A percentile compares a stretch with the other conserved stretches of the same genome.
These are phyloP conservation scores for Globisporangium paddicum DNA, from an alignment of 352 stramenopile genomes.

Conservation along the genomic window DNA sequence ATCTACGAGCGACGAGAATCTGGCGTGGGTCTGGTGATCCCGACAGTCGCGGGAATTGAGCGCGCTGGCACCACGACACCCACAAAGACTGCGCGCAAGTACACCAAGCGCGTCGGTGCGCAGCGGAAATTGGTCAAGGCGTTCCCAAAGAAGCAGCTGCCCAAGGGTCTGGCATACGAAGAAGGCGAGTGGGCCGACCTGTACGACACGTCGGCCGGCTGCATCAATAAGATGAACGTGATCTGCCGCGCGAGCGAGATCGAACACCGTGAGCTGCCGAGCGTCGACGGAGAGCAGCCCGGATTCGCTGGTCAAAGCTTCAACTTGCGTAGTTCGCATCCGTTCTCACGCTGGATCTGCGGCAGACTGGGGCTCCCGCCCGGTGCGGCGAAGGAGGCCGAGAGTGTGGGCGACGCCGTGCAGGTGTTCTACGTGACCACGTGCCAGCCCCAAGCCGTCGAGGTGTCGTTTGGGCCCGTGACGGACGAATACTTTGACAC, in stretches of 20 bases:
- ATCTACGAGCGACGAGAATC: conserved; percentile 81
- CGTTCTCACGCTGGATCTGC: conserved; percentile 86
- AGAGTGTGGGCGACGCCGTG: conserved; percentile 90
- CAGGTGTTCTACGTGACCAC: conserved; percentile 94
- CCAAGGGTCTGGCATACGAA: conserved; percentile 45
- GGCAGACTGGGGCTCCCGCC: conserved; percentile 91
- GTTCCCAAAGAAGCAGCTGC: conserved; percentile 39
- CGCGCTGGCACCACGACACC: conserved; percentile 54
- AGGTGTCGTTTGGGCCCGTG: conserved; percentile 66
- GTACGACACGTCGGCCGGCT: conserved; percentile 49
- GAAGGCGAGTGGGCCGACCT: conserved; percentile 71
- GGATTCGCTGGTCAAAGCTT: conserved; percentile 87
- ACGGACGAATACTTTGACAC: conserved; percentile 84
- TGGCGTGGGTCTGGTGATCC: conserved; percentile 76
- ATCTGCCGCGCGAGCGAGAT: conserved; percentile 74
- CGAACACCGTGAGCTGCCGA: conserved; percentile 66
- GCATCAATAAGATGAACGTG: conserved; percentile 75
- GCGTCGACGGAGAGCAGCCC: conserved; percentile 32
- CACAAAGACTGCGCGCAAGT: conserved; percentile 34
- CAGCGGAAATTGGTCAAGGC: conserved; percentile 29
- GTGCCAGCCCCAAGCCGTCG: conserved; percentile 79
- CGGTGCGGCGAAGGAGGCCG: conserved; percentile 93
- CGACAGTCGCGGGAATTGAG: conserved; percentile 71
- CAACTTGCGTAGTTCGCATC: conserved; percentile 61
- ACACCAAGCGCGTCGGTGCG: conserved; percentile 19